A percentile compares a stretch with the other conserved stretches of the same genome.
Conservation (phyloP, 2,329 filamentous ascomycete species). For the Spiromastix sp. region DNA sequence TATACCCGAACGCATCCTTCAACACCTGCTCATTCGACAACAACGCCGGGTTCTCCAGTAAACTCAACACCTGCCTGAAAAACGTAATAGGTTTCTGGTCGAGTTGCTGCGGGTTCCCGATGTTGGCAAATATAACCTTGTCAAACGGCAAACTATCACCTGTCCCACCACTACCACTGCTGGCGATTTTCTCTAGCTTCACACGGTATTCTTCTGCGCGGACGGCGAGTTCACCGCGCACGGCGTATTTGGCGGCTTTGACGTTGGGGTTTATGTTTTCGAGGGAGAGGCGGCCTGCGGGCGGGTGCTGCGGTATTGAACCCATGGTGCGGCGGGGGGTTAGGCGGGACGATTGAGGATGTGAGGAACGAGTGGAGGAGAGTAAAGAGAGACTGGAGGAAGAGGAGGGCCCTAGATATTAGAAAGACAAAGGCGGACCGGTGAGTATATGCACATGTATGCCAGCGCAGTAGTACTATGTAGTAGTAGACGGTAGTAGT, state of each 20-base stretch:
- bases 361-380: not conserved
- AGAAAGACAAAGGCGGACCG: not conserved
- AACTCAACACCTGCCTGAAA: conserved; percentile 90
- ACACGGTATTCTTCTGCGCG: conserved; percentile 86
- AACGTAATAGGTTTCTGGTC: conserved; percentile 99
- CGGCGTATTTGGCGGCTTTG: conserved; percentile 83
- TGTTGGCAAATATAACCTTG: conserved; percentile 91
- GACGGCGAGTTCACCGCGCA: conserved; percentile 88
- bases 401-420: not conserved
- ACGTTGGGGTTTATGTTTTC: conserved; percentile 91
- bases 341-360: not conserved
- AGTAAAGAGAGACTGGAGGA: not conserved
- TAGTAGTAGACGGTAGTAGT: too few relatives aligned
- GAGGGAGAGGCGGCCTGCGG: conserved; percentile 49
- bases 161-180: conserved; percentile 15
- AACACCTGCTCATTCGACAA: conserved; percentile 77
- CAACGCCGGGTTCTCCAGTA: conserved; percentile 81
- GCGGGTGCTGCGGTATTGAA: conserved; percentile 6
- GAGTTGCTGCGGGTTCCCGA: conserved; percentile 96
- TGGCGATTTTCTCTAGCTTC: conserved; percentile 41
- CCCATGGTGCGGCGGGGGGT: conserved; percentile 8
- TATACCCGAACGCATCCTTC: conserved; percentile 66
- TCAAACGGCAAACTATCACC: conserved; percentile 59
- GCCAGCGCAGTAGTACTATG: too few relatives aligned
- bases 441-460: conserved; percentile 1